Percentiles rank a stretch among this genome's conserved stretches.
phyloP scores from a whole-genome alignment of 2,329 filamentous ascomycete genomes.

The Diaporthe nobilis region DNA sequence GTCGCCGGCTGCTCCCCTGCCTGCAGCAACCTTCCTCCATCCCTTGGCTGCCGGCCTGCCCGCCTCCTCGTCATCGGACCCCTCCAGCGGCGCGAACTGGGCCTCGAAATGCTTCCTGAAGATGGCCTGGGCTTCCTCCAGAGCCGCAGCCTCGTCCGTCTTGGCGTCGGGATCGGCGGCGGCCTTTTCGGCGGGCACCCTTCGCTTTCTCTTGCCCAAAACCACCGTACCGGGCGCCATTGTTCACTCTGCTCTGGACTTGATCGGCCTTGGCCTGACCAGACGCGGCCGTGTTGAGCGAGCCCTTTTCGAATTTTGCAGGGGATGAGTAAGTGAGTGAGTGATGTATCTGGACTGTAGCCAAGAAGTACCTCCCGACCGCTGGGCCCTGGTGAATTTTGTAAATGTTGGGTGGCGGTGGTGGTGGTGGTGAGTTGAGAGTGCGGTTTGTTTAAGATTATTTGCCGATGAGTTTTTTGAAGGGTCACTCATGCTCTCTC shows the following conservation, averaged over 20 bases:
- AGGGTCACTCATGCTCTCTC: neutral
- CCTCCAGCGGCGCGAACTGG: conserved; percentile 81
- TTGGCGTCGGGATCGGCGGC: conserved; percentile 26
- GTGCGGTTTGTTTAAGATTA: neutral
- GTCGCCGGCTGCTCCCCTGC: conserved; percentile 49
- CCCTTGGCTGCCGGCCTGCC: conserved; percentile 7
- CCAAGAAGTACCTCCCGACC: neutral
- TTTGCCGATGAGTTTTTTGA: conserved; percentile 8
- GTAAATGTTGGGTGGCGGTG: neutral
- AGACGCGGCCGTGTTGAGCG: neutral
- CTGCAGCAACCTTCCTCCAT: conserved; percentile 51
- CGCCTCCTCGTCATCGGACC: conserved; percentile 53
- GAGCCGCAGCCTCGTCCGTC: conserved; percentile 41
- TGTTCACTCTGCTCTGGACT: neutral
- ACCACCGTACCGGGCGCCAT: conserved; percentile 34
- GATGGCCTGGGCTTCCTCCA: conserved; percentile 76
- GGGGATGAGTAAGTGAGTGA: neutral
- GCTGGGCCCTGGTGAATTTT: conserved; percentile 17
- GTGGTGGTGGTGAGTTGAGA: neutral
- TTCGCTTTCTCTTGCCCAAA: conserved; percentile 41
- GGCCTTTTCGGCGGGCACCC: conserved; percentile 25
- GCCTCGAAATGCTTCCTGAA: conserved; percentile 91
- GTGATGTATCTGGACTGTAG: neutral
- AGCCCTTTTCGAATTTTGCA: neutral
- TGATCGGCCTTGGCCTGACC: conserved; percentile 11